Evolutionary conservation across 2,329 filamentous ascomycete species (phyloP), one percentile per base, ranked within the genome.

Genomic region (Diaporthe vaccinii): DNA sequence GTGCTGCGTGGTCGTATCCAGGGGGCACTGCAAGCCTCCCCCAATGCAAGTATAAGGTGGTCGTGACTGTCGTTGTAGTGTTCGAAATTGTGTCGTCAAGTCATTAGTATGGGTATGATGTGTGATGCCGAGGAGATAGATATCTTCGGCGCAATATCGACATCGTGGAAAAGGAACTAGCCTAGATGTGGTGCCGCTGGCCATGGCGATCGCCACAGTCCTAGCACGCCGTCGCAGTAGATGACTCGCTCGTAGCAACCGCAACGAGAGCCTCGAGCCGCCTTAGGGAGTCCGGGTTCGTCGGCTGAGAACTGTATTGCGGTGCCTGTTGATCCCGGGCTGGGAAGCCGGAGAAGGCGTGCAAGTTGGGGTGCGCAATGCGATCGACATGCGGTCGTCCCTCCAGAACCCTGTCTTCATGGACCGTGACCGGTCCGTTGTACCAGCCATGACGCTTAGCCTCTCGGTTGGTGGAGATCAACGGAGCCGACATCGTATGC

Each of bases 381-480:
- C 89, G 87, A 55, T 91, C 89, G 3, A 90, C 88, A 61, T 87
- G 87, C 1, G 79, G 78, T 17, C 80, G 80, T 8, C 83, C 82
- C 74, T 86, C 85, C 25, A 84, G 83, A 20, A 81, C 83, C 12
- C 81, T 82, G 46, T 85, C 83, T 15, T 82, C 80, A 49, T 85
- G 84, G 3, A 82, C 80, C 0, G 83, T 80, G 17, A 84, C 80
- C 0, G 88, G 87, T 0, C 88, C 88, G 55, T 94, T 91, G 79
- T 95, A 95, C 93, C 93, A 95, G 1, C 89, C 93, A 75, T 93
- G 91, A 3, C 93, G 89, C 80, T 93, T 94, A 41, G 85, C 86
- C 77, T 91, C 91, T 12, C 91, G 88, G 4, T 90, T 86, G 0
- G 89, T 91, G 14, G 88, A 85, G 46, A 89, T 84, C 0, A 87